Evolutionary conservation across 352 stramenopile genomes (phyloP), one percentile per base, ranked within the genome.

Genomic region (Globisporangium rhizosaccharum): DNA sequence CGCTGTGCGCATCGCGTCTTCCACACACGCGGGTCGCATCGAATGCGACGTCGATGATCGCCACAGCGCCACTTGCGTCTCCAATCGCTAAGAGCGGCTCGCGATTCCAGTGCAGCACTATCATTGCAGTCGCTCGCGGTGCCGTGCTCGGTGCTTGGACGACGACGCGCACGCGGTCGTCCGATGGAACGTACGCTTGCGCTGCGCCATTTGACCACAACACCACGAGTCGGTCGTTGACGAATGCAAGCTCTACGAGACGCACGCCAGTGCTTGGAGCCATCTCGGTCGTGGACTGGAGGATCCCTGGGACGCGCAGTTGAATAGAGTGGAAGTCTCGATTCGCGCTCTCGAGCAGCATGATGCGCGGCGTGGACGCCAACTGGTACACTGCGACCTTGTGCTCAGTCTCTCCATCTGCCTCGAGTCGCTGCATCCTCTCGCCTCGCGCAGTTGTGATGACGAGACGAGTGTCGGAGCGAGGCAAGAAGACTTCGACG

Each of bases 161-260:
- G 45, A 78, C 71, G 14, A 51, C 63, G 44, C 59, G 66, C 51
- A 71, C 28, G 10, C 68, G 67, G 48, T 73, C 69, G 26, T 78
- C 67, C 0, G 45, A 65, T 30, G 67, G 44, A n/a, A 63, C 59
- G 56, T 72, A 65, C 26, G 59, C 67, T 56, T 70, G 61, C 33
- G 62, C 63, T n/a, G 65, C 57, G 39, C 68, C 68, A 36, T 76
- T 68, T 48, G 68, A 56, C 62, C 66, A 79, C 18, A 79, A 37
- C 4, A 59, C 66, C 10, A 74, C 52, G 17, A 79, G 28, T 14
- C 45, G 25, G 9, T 54, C 59, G 9, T 37, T 17, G 28, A 47
- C 36, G 2, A 26, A 33, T 30, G 33, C 44, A 47, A 65, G 23
- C 17, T 65, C 59, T 10, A 65, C 36, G 25, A 55, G 46, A 18